A percentile compares a stretch with the other conserved stretches of the same genome.
phyloP scores from a whole-genome alignment of 2,329 filamentous ascomycete genomes.

The Blumeriella jaapii region DNA sequence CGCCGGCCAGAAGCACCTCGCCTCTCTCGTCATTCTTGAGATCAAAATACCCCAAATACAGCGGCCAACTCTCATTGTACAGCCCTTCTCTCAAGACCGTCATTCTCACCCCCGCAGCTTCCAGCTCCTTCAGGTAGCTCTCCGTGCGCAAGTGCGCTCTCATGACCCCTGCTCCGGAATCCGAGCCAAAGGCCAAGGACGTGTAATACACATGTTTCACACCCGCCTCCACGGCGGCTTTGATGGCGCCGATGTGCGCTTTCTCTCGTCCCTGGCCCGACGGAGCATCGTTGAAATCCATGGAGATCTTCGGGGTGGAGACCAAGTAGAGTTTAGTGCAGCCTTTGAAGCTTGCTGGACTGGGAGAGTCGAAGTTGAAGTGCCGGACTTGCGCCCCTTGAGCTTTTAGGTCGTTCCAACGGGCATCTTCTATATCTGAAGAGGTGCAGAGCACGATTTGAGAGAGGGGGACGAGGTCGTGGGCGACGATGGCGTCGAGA shows the following conservation, averaged over 20 bases:
- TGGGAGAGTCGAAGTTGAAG: conserved; percentile 12
- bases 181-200: conserved; percentile 20
- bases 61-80: conserved; percentile 22
- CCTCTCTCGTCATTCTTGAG: conserved; percentile 10
- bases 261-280: conserved; percentile 10
- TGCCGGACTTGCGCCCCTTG: conserved; percentile 12
- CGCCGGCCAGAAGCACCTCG: conserved; percentile 20
- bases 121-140: conserved; percentile 13
- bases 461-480: conserved; percentile 11
- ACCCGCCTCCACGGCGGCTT: conserved; percentile 25
- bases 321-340: conserved; percentile 27
- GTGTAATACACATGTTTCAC: conserved; percentile 29
- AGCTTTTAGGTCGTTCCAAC: conserved; percentile 27
- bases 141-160: conserved; percentile 17
- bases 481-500: conserved; percentile 12
- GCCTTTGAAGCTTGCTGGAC: conserved; percentile 7
- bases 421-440: conserved; percentile 20
- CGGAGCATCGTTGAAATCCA: conserved; percentile 33
- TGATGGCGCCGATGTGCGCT: conserved; percentile 17
- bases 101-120: conserved; percentile 6
- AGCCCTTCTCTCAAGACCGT: conserved; percentile 22
- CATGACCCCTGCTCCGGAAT: conserved; percentile 15
- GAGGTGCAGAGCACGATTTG: conserved; percentile 17
- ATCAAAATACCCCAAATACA: conserved; percentile 20
- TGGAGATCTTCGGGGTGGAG: conserved; percentile 21